Conservation (phyloP, 1,139 yeast genomes). For the Komagataea norvegica region DNA sequence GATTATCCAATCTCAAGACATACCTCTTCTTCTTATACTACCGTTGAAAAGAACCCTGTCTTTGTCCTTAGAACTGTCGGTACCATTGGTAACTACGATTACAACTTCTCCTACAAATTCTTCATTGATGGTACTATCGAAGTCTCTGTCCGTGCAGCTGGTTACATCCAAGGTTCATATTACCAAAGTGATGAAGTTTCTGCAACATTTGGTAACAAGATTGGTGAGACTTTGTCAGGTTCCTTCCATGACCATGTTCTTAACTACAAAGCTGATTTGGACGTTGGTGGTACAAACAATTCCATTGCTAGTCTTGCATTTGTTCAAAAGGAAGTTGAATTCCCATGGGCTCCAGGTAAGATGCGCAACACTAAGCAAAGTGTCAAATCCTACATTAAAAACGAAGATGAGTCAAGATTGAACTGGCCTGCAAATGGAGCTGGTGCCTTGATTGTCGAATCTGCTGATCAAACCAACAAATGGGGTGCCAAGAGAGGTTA, state of each 20-base stretch:
- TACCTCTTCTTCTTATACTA: constrained; percentile 17
- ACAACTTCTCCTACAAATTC: constrained; percentile 26
- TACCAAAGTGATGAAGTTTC: constrained; percentile 21
- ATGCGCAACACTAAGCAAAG: constrained; percentile 18
- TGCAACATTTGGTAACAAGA: constrained; percentile 19
- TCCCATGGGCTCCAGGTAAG: constrained; percentile 26
- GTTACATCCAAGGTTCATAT: constrained; percentile 27
- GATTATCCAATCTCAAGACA: constrained; percentile 26
- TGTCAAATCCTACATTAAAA: constrained; percentile 14
- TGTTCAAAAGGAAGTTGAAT: constrained; percentile 16
- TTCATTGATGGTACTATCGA: constrained; percentile 27
- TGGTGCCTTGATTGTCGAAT: constrained; percentile 24
- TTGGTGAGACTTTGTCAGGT: constrained; percentile 23
- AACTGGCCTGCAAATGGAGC: constrained; percentile 22
- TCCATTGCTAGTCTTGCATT: constrained; percentile 16
- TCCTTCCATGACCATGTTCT: constrained; percentile 29
- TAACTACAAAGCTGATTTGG: constrained; percentile 26
- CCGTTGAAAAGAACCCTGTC: constrained; percentile 23
- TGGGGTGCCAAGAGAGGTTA: constrained; percentile 28
- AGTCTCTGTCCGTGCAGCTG: constrained; percentile 27
- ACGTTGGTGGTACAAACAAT: constrained; percentile 24
- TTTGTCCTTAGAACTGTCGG: constrained; percentile 24
- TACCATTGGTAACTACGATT: constrained; percentile 28
- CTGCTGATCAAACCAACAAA: constrained; percentile 19
- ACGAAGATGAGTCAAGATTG: constrained; percentile 16